Evolutionary conservation across 1,284 basidiomycete species (phyloP).

Genomic region (Sphagnurus paluster): DNA sequence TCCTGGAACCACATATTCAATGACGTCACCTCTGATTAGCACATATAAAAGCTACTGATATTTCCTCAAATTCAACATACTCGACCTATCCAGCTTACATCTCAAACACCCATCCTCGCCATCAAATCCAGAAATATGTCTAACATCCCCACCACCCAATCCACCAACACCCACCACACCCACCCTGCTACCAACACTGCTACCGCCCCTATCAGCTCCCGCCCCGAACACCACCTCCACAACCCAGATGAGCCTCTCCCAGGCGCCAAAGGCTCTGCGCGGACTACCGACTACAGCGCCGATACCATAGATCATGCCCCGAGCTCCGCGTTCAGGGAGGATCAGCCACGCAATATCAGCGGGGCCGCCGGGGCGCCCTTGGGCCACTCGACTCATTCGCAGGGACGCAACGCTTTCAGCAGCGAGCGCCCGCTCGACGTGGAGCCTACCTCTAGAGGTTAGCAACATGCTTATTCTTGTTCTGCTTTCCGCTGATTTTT

Average conservation of each 20-base stretch:
- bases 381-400: not conserved
- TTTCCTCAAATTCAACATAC: too few relatives aligned
- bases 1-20: too few relatives aligned
- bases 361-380: too few relatives aligned
- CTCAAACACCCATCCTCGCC: not conserved
- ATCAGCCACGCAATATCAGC: not conserved
- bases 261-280: slow-evolving; percentile 24
- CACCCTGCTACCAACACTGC: not conserved
- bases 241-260: slow-evolving; percentile 33
- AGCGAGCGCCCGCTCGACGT: slow-evolving; percentile 42
- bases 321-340: not conserved
- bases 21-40: too few relatives aligned
- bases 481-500: not conserved
- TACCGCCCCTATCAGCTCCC: not conserved
- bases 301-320: slow-evolving; percentile 1
- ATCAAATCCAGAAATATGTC: not conserved
- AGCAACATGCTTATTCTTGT: not conserved
- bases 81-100: too few relatives aligned
- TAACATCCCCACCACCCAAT: not conserved
- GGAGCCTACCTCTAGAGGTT: slow-evolving; percentile 21
- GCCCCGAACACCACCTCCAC: slow-evolving; percentile 30
- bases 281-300: slow-evolving; percentile 28
- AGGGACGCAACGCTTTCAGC: slow-evolving; percentile 34
- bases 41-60: too few relatives aligned
- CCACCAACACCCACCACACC: not conserved